Evolutionary conservation across 2,329 filamentous ascomycete genomes (phyloP), one percentile per base, ranked within the genome.

Genomic region (Monilinia polystroma): DNA sequence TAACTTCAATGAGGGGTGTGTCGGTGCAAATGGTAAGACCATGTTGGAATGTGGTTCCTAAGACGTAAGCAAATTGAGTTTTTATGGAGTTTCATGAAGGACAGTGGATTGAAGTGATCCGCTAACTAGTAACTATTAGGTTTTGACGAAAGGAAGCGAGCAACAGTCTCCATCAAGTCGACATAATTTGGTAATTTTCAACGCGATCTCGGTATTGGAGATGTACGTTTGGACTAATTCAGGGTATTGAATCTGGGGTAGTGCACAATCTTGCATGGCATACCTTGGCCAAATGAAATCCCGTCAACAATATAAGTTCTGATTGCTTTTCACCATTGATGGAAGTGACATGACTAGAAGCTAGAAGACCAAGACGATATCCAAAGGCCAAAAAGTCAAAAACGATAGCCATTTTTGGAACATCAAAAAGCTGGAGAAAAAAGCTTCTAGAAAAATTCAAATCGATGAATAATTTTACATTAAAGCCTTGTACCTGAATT

Each of bases 91-190:
- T 59, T 41, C 26, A 57, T 65, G 29, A 58, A 29, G 14, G 63
- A 52, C 20, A 26, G 63, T 65, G 63, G 63, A 65, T 29, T 43
- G 18, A 2, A 18, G 0, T 18, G 29, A 14, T 26, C 56, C 41
- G 26, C 43, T 10, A 8, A 32, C 26, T 32, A 59, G 38, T 57
- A 65, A 43, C 23, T 52, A 66, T 66, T 60, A 65, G 49, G 63
- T 65, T 65, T 65, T 65, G 43, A n/a, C 63, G 54, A 65, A 20
- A 14, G 18, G 57, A 60, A 45, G 45, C 45, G 43, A 59, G 7
- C 18, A 47, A 59, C 23, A 16, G 41, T 59, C 56, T 47, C 56
- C 56, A 59, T 49, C 18, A 59, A 35, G 4, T 59, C 26, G 16
- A 45, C 41, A 59, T 59, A 7, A 49, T 47, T 49, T 47, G 56